These are phyloP conservation scores for Kwoniella pini DNA, from an alignment of 768 basidiomycete genomes.

Conservation along the genomic window DNA sequence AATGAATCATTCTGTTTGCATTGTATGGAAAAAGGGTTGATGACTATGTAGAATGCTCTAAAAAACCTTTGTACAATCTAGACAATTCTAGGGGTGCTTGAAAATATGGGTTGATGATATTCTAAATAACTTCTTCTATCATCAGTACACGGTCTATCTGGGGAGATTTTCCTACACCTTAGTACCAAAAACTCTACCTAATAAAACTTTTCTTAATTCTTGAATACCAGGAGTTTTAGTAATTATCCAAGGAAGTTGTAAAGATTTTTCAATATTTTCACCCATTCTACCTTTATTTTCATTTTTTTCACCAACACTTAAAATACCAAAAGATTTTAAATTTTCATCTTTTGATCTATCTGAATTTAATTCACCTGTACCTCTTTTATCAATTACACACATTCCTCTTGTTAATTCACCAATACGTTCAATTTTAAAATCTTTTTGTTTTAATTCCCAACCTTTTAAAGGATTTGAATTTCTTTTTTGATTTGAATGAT, in stretches of 20 bases:
- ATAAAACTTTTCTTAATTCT: conserved; percentile 38
- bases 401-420: conserved; percentile 84
- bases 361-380: conserved; percentile 59
- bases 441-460: conserved; percentile 63
- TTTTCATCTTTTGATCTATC: conserved; percentile 55
- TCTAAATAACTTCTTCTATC: too few species aligned
- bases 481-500: conserved; percentile 39
- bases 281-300: conserved; percentile 26
- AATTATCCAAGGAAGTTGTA: conserved; percentile 41
- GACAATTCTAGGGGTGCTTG: too few species aligned
- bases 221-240: conserved; percentile 44
- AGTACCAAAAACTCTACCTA: conserved; percentile 50
- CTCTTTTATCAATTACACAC: conserved; percentile 78
- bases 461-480: conserved; percentile 53
- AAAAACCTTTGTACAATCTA: too few species aligned
- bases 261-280: conserved; percentile 23
- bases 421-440: conserved; percentile 69
- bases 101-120: too few species aligned
- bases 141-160: too few species aligned
- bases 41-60: too few species aligned
- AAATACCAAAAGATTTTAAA: conserved; percentile 15
- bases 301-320: conserved; percentile 22
- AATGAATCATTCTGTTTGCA: too few species aligned
- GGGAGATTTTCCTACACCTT: conserved; percentile 2
- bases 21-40: too few species aligned